Conservation (phyloP, 1,139 yeast species). For the Blastobotrys indianensis region DNA sequence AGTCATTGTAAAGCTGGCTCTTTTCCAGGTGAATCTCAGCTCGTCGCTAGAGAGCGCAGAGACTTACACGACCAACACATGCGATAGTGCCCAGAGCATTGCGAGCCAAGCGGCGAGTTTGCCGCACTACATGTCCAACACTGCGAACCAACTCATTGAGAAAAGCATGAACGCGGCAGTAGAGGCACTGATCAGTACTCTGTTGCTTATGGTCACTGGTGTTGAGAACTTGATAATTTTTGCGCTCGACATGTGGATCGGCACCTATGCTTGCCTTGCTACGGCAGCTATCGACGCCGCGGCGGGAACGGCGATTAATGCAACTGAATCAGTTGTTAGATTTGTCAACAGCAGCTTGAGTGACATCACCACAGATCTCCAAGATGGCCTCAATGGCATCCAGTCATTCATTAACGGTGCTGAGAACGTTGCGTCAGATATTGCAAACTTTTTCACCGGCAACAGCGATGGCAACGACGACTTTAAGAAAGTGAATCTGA, state of each 20-base stretch:
- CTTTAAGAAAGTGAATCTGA: slow-evolving; percentile 44
- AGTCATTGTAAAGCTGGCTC: slow-evolving; percentile 30
- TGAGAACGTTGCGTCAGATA: slow-evolving; percentile 34
- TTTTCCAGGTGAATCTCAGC: slow-evolving; percentile 26
- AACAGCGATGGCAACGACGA: slow-evolving; percentile 38
- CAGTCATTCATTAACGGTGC: slow-evolving; percentile 45
- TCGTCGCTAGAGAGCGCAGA: slow-evolving; percentile 26
- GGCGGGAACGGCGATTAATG: slow-evolving; percentile 65
- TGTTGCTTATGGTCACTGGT: slow-evolving; percentile 46
- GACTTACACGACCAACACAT: slow-evolving; percentile 30
- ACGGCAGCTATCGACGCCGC: slow-evolving; percentile 70
- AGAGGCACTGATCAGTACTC: slow-evolving; percentile 37
- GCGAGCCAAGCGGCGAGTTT: slow-evolving; percentile 42
- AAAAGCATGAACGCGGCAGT: slow-evolving; percentile 44
- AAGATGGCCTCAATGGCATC: slow-evolving; percentile 49
- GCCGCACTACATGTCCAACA: slow-evolving; percentile 51
- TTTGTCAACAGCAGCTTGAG: slow-evolving; percentile 57
- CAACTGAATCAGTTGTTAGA: slow-evolving; percentile 55
- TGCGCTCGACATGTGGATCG: slow-evolving; percentile 64
- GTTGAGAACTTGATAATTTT: slow-evolving; percentile 58
- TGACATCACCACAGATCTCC: slow-evolving; percentile 51
- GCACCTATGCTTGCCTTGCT: slow-evolving; percentile 79
- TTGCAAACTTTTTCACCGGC: slow-evolving; percentile 54
- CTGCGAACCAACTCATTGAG: slow-evolving; percentile 49
- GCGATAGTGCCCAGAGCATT: slow-evolving; percentile 43